Conservation (phyloP, 1,284 basidiomycete genomes). For the Irpex sp. region DNA sequence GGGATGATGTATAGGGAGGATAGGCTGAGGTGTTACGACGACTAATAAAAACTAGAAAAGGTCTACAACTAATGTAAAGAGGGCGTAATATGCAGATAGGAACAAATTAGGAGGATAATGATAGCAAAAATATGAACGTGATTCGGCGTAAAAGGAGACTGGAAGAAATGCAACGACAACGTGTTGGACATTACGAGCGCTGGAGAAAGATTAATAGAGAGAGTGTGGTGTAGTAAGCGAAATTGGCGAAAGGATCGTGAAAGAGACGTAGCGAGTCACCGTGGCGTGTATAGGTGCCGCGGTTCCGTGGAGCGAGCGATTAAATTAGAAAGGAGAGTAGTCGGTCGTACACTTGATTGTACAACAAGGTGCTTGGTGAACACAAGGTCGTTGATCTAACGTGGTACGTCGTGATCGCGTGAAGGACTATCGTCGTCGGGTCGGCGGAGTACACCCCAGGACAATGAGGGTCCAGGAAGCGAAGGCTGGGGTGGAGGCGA, state of each 20-base stretch:
- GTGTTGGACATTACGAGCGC: constrained; percentile 4
- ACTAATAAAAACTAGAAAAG: background rate
- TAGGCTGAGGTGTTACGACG: background rate
- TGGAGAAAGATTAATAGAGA: background rate
- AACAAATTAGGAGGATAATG: constrained; percentile 5
- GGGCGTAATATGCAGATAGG: background rate
- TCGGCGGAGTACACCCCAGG: constrained; percentile 3
- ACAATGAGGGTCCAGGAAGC: background rate
- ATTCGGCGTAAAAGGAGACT: background rate
- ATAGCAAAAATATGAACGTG: background rate
- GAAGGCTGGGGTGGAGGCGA: background rate
- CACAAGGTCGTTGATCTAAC: constrained; percentile 9
- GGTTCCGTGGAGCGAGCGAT: background rate
- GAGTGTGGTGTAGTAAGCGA: background rate
- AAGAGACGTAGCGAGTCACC: constrained; percentile 1
- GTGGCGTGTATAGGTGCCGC: constrained; percentile 3
- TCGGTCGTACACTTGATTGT: constrained; percentile 8
- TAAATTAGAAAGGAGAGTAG: background rate
- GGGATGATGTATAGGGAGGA: background rate
- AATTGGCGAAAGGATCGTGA: background rate
- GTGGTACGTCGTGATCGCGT: constrained; percentile 9
- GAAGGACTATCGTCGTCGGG: constrained; percentile 9
- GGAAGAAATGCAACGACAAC: background rate
- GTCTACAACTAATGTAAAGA: constrained; percentile 1
- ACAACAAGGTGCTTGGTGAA: constrained; percentile 11